Base-by-base conservation (phyloP, 1,284 basidiomycete genomes). In the Fomitopsis pinicola region DNA sequence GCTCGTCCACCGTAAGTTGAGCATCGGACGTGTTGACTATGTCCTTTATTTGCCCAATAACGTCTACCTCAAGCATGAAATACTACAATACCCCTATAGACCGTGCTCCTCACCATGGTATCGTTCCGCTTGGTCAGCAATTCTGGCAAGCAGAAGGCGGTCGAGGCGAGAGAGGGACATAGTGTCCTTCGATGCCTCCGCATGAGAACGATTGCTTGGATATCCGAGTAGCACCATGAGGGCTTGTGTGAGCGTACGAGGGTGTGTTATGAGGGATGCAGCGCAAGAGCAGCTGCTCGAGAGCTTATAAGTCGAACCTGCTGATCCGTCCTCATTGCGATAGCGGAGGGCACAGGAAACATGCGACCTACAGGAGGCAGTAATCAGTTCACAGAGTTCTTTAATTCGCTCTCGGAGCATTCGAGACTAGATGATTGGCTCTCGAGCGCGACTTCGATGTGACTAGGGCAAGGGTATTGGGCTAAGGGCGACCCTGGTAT, bases 41-140 rank as follows among this genome's bases (percentile, higher is more conserved):
- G 48, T 73, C 72, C 72, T 87, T 87, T 66, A 88, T 80, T 68
- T 86, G 81, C 44, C 75, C 71, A 57, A 87, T 78, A 19, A 85
- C 81, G 67, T 88, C 87, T 88, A 28, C 4, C 33, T 30, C 22
- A 15, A 35, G 9, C 17, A 30, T 36, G 28, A 35, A 35, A 22
- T 17, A 2, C 28, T 12, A 15, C 7, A 33, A 3, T 22, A 33
- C 7, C n/a, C n/a, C 8, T 28, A 44, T 3, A 8, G 26, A 4
- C 9, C 10, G 15, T 15, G 55, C 17, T 42, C 61, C 75, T 60
- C 59, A 88, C 87, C 86, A 70, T 85, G 78, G 66, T 86, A 86
- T 44, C 87, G 81, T 63, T 87, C 86, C 6, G 86, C 85, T 69
- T 87, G 83, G 62, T 85, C 85, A 26, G 86, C 86, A 30, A 89